These are phyloP conservation scores for Syzygium jambos DNA, from an alignment of 345 rosid species.

Conservation along the genomic window DNA sequence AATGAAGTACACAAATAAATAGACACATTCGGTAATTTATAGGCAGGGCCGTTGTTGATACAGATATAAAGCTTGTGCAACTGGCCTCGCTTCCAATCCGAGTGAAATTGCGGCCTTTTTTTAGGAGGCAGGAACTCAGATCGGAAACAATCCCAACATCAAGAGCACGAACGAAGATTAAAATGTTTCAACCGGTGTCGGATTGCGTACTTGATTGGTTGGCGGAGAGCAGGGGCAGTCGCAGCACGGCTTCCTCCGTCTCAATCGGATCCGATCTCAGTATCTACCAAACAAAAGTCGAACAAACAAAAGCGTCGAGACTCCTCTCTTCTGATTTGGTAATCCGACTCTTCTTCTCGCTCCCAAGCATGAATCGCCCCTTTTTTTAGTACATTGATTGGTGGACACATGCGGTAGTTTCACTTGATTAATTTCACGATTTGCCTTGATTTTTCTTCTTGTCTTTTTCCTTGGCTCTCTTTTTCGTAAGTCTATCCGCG, in stretches of 20 bases:
- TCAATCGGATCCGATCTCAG: slow-evolving; percentile 67
- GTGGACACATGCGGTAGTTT: too few species aligned
- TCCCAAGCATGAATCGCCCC: too few species aligned
- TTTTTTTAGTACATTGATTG: too few species aligned
- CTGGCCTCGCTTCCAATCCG: not conserved
- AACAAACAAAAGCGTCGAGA: not conserved
- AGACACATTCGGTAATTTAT: not conserved
- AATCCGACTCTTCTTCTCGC: too few species aligned
- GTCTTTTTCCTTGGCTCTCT: too few species aligned
- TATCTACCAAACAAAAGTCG: slow-evolving; percentile 22
- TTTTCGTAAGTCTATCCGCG: too few species aligned
- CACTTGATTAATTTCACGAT: too few species aligned
- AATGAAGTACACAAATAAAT: too few species aligned
- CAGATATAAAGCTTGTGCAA: not conserved
- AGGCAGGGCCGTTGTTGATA: fast-evolving
- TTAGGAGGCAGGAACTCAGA: not conserved
- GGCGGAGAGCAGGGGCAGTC: slow-evolving; percentile 43
- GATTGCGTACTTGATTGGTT: not conserved
- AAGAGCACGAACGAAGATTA: not conserved
- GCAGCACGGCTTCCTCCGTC: slow-evolving; percentile 67
- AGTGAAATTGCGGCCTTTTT: not conserved
- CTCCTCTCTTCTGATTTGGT: too few species aligned
- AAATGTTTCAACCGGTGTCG: not conserved
- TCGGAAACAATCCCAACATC: not conserved
- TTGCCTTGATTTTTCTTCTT: too few species aligned